These are phyloP conservation scores for Tremella yokohamensis DNA, from an alignment of 768 basidiomycete species.

Conservation along the genomic window DNA sequence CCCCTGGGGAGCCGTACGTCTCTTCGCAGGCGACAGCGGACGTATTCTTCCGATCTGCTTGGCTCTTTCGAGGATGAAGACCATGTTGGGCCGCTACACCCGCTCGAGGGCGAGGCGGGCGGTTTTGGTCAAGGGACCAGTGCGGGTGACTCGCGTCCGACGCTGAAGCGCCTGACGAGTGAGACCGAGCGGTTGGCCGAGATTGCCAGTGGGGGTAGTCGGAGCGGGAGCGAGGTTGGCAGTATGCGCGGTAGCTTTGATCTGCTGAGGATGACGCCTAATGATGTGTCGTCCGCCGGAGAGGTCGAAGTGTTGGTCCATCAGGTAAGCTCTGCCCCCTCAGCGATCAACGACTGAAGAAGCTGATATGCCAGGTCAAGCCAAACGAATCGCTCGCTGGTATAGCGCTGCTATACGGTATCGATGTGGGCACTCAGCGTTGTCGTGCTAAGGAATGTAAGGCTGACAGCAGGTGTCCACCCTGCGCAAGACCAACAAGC, in stretches of 20 bases:
- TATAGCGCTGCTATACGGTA: slow-evolving; percentile 83
- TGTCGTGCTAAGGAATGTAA: neutral
- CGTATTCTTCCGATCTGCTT: neutral
- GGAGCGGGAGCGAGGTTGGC: slow-evolving; percentile 25
- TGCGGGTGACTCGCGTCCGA: slow-evolving; percentile 30
- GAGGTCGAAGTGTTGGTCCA: slow-evolving; percentile 53
- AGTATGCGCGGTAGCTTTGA: slow-evolving; percentile 43
- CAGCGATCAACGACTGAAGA: neutral
- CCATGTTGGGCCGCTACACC: neutral
- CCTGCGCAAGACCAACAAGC: slow-evolving; percentile 79
- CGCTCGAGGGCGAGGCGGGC: slow-evolving; percentile 1
- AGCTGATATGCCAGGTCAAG: slow-evolving; percentile 56
- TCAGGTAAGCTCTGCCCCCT: slow-evolving; percentile 36
- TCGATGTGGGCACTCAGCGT: slow-evolving; percentile 56
- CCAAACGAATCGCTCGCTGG: slow-evolving; percentile 77
- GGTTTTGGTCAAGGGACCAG: no score
- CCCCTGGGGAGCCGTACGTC: neutral
- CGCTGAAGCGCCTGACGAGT: slow-evolving; percentile 36
- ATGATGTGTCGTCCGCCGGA: neutral
- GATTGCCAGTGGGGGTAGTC: slow-evolving; percentile 21
- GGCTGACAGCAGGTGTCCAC: slow-evolving; percentile 56
- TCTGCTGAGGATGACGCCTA: slow-evolving; percentile 28
- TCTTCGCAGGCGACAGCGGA: neutral
- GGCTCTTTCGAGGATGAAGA: neutral
- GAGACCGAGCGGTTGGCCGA: slow-evolving; percentile 45